A percentile compares a stretch with the other conserved stretches of the same genome.
Evolutionary conservation across 495 filamentous ascomycete genomes (phyloP).

Genomic region (Jackrogersella minutella): DNA sequence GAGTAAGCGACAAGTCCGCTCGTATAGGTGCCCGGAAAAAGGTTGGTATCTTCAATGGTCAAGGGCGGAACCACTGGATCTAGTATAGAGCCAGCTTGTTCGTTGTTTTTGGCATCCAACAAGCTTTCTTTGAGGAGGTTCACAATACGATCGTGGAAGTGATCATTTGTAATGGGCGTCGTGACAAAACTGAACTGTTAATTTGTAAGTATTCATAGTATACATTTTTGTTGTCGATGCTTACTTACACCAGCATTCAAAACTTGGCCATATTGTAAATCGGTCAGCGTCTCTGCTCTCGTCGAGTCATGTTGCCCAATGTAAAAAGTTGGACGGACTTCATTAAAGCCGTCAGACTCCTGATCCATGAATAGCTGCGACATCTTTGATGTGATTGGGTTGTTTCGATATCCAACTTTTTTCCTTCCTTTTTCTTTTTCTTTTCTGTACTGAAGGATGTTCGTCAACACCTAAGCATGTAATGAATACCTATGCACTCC

Average conservation of each 20-base stretch:
- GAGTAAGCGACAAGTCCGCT: slow-evolving; percentile 74
- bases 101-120: slow-evolving; percentile 39
- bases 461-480: too few species aligned
- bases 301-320: slow-evolving; percentile 85
- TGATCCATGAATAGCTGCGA: slow-evolving; percentile 52
- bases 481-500: too few species aligned
- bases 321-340: slow-evolving; percentile 69
- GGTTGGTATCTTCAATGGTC: slow-evolving; percentile 72
- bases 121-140: slow-evolving; percentile 67
- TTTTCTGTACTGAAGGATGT: too few species aligned
- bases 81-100: slow-evolving; percentile 27
- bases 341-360: slow-evolving; percentile 59
- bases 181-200: slow-evolving; percentile 91
- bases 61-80: slow-evolving; percentile 73
- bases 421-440: not conserved
- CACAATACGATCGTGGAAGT: slow-evolving; percentile 81
- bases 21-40: slow-evolving; percentile 75
- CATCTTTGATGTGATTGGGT: slow-evolving; percentile 46
- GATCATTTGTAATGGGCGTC: slow-evolving; percentile 81
- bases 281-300: slow-evolving; percentile 66
- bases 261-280: slow-evolving; percentile 70
- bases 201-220: slow-evolving; percentile 10
- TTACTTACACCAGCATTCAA: slow-evolving; percentile 68
- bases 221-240: not conserved
- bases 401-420: not conserved